Conservation (phyloP, 192 early-diverging fungal species). For the Linnemannia exigua region DNA sequence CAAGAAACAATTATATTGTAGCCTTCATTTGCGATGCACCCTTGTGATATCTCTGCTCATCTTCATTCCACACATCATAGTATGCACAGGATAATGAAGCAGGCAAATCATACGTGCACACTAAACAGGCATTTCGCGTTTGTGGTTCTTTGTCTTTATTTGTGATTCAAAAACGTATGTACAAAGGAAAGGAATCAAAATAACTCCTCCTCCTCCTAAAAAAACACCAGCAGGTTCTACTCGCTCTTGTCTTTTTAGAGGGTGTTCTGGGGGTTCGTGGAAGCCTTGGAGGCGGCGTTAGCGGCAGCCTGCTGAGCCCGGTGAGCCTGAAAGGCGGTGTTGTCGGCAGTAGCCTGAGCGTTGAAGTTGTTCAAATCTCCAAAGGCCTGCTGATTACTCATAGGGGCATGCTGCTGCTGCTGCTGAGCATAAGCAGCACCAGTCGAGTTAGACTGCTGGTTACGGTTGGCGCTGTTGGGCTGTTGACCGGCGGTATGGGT, state of each 20-base stretch:
- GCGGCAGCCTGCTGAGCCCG: background rate
- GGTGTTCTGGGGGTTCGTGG: constrained; percentile 11
- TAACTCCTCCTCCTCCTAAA: background rate
- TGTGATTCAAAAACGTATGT: background rate
- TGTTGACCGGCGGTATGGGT: background rate
- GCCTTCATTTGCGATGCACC: too few species aligned
- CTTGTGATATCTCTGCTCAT: too few species aligned
- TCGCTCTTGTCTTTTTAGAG: background rate
- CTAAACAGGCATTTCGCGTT: background rate
- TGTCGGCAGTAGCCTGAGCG: constrained; percentile 11
- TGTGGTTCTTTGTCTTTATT: background rate
- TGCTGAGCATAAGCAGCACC: background rate
- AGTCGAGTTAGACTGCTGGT: too few species aligned
- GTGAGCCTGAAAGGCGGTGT: background rate
- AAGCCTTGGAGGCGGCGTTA: constrained; percentile 18
- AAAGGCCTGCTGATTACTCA: constrained; percentile 19
- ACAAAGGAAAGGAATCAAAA: background rate
- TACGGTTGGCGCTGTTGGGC: background rate
- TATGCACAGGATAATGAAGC: too few species aligned
- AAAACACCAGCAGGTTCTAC: background rate
- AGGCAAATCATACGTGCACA: background rate
- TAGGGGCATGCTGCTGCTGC: background rate
- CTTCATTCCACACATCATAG: too few species aligned
- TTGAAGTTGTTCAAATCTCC: constrained; percentile 39
- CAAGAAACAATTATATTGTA: too few species aligned